These are phyloP conservation scores for Camellia japonica DNA, from an alignment of 148 eudicot species.

Conservation along the genomic window DNA sequence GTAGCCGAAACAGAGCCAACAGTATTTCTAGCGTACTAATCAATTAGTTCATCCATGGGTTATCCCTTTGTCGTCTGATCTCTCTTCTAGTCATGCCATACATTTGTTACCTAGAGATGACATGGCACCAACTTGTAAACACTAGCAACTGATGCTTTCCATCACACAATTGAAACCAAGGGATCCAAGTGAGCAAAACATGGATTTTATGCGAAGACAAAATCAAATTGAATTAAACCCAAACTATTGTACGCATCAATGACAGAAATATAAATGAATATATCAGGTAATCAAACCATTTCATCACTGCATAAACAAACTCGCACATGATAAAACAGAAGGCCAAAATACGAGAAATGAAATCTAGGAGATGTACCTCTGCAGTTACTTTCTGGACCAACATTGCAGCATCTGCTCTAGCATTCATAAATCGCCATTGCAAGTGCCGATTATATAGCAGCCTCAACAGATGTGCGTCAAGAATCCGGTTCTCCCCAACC, in stretches of 20 bases:
- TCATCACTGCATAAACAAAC: neutral
- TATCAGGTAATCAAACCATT: neutral
- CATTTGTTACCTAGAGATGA: neutral
- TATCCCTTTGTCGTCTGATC: neutral
- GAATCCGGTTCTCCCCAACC: conserved; percentile 58
- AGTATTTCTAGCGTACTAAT: no score
- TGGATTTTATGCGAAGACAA: neutral
- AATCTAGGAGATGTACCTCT: conserved; percentile 48
- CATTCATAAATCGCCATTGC: conserved; percentile 89
- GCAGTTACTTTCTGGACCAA: conserved; percentile 38
- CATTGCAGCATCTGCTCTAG: conserved; percentile 56
- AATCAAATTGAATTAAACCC: neutral
- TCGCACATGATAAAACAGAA: neutral
- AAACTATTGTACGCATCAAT: neutral
- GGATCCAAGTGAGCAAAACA: neutral
- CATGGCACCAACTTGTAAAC: neutral
- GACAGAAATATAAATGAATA: neutral
- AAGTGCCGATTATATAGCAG: conserved; percentile 61
- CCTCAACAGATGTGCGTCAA: conserved; percentile 65
- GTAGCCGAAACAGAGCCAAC: neutral
- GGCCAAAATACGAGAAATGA: neutral
- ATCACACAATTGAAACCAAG: neutral
- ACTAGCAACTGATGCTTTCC: neutral
- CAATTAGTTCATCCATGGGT: neutral
- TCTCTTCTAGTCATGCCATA: neutral